Base-by-base conservation (phyloP, 2,329 filamentous ascomycete species). In the Hawksworthiomyces lignivorus region DNA sequence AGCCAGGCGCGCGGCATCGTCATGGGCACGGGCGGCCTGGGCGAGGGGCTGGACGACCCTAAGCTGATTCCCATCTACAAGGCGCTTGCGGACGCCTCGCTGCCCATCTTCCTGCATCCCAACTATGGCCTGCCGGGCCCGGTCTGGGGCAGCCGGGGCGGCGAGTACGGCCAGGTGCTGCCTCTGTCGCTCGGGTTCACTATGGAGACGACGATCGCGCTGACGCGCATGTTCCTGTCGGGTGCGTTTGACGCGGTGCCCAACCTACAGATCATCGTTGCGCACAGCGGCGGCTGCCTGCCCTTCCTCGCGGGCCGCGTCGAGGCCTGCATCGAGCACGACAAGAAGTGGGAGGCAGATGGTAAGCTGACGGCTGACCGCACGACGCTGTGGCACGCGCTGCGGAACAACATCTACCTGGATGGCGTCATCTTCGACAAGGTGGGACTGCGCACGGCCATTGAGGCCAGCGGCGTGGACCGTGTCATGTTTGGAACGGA, bases 181-280 rank as follows among this genome's bases (percentile, higher is more conserved):
- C 84, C 86, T 0, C 66, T 94, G 1, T 84, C 86, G 0, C 64
- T 94, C 4, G 87, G 87, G 0, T 94, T 92, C 56, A 86, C 87
- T 0, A 73, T 94, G 44, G 87, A 94, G 62, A 94, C 87, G 1
- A 94, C 87, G 1, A 88, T 94, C 52, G 84, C 86, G 0, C 79
- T 94, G 6, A 79, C 84, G 3, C 73, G 87, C 34, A 90, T 94
- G 86, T 77, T 87, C 38, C 65, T 94, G 21, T 74, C 80, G 1
- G 83, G 85, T 0, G 82, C 90, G 0, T 94, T 88, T 60, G 85
- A 90, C 58, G 70, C 76, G 12, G 82, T 84, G 36, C 73, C 72
- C 0, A 67, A 71, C 9, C 61, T 94, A 42, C 71, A 77, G 20
- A 78, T 94, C 51, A 67, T 94, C 39, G 67, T 94, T 5, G 87